phyloP scores from a whole-genome alignment of 495 filamentous ascomycete genomes.

The Lepidopterella palustris region DNA sequence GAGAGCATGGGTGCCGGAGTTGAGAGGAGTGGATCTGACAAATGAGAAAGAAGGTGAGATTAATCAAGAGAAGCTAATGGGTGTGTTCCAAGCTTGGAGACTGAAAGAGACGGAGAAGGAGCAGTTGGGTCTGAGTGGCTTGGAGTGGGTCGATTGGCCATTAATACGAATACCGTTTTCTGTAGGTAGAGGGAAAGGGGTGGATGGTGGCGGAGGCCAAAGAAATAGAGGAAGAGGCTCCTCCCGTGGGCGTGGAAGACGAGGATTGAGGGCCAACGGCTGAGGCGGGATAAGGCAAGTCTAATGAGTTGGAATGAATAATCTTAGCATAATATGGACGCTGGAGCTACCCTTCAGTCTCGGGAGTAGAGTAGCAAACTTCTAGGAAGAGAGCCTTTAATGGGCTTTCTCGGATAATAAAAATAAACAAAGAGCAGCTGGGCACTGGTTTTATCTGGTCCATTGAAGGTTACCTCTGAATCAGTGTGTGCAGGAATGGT shows the following conservation, averaged over 20 bases:
- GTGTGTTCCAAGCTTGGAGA: conserved; percentile 60
- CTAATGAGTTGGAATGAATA: no score
- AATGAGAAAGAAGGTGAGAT: conserved; percentile 4
- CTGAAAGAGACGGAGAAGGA: conserved; percentile 46
- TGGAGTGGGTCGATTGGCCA: conserved; percentile 51
- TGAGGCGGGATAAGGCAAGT: no score
- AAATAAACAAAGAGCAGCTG: no score
- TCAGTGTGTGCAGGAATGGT: no score
- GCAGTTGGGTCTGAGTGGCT: conserved; percentile 44
- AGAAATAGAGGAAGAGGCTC: conserved; percentile 20
- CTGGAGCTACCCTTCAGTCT: no score
- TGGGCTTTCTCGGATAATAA: no score
- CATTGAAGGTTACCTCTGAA: no score
- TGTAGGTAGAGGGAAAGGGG: conserved; percentile 34
- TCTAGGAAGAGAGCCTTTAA: no score
- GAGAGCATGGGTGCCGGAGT: conserved; percentile 58
- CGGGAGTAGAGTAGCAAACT: no score
- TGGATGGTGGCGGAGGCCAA: conserved; percentile 26
- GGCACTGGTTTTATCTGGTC: no score
- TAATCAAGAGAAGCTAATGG: conserved; percentile 41
- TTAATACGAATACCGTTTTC: conserved; percentile 51
- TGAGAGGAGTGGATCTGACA: conserved; percentile 39
- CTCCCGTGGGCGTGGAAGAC: conserved; percentile 16
- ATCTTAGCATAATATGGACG: no score
- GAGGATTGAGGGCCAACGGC: conserved; percentile 13